Conservation (phyloP, 148 eudicot species). For the Amaranthus cruentus region DNA sequence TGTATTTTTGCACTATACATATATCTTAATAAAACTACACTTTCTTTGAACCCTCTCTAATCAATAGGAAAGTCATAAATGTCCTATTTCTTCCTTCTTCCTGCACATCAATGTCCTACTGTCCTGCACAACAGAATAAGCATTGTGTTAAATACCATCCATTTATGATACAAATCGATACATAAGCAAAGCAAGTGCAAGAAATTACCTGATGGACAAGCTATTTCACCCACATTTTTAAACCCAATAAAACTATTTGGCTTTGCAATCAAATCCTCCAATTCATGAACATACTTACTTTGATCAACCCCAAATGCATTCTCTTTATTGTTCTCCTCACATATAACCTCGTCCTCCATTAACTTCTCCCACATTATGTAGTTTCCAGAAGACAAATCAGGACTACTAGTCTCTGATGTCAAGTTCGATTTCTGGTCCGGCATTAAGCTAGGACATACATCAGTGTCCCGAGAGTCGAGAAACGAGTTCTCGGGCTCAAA, state of each 20-base stretch:
- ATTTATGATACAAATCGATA: too few species aligned
- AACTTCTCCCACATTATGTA: conserved; percentile 65
- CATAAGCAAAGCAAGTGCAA: background rate
- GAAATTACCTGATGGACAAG: conserved; percentile 20
- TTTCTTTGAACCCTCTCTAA: too few species aligned
- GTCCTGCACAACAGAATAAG: conserved; percentile 17
- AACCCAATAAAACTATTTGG: conserved; percentile 18
- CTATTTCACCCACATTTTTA: conserved; percentile 28
- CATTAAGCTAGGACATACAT: conserved; percentile 17
- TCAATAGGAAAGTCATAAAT: too few species aligned
- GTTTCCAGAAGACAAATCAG: conserved; percentile 35
- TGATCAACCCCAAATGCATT: conserved; percentile 22
- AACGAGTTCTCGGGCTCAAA: conserved; percentile 30
- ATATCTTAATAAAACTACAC: too few species aligned
- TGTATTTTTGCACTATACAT: too few species aligned
- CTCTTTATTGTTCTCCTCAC: conserved; percentile 25
- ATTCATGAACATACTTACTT: conserved; percentile 34
- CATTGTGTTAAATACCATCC: background rate
- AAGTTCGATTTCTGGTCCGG: conserved; percentile 27
- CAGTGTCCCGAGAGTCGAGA: conserved; percentile 17
- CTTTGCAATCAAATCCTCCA: conserved; percentile 48
- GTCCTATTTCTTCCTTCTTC: background rate
- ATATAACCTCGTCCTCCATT: conserved; percentile 58
- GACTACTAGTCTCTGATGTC: conserved; percentile 24
- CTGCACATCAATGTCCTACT: conserved; percentile 6